phyloP scores from a whole-genome alignment of 2,329 filamentous ascomycete species.

The Hymenoscyphus infarciens region DNA sequence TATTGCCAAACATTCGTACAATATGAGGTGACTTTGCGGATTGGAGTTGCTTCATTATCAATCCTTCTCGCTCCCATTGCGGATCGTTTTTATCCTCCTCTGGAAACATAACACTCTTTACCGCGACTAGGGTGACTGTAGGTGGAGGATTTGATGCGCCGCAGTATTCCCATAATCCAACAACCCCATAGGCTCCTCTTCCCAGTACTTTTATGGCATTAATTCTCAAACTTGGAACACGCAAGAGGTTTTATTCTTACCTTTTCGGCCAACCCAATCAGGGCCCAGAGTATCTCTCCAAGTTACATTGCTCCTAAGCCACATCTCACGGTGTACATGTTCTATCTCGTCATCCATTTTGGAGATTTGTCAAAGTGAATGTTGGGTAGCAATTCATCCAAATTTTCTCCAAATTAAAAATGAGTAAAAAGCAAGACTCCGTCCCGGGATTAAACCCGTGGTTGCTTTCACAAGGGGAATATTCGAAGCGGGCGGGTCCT shows the following conservation, averaged over 20 bases:
- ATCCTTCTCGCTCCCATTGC: neutral
- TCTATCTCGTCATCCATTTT: neutral
- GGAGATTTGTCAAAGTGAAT: neutral
- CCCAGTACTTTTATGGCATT: neutral
- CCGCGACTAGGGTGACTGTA: neutral
- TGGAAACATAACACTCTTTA: neutral
- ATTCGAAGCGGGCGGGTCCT: neutral
- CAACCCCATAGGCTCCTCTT: constrained; percentile 2
- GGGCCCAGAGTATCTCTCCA: neutral
- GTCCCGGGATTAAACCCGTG: neutral
- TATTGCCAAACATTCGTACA: neutral
- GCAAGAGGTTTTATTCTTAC: neutral
- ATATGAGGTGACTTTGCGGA: neutral
- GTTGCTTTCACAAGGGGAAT: neutral
- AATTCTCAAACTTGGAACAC: neutral
- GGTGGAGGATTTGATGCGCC: neutral
- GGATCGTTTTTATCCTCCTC: neutral
- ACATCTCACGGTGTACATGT: neutral
- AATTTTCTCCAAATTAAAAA: neutral
- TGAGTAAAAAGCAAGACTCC: neutral
- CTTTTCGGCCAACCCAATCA: neutral
- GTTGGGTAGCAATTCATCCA: neutral
- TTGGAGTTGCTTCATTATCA: neutral
- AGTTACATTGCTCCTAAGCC: neutral
- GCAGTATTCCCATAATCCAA: constrained; percentile 5